A percentile compares a stretch with the other conserved stretches of the same genome.
Conservation (phyloP, 164 flowering plant genomes). For the Tetracentron sinense region DNA sequence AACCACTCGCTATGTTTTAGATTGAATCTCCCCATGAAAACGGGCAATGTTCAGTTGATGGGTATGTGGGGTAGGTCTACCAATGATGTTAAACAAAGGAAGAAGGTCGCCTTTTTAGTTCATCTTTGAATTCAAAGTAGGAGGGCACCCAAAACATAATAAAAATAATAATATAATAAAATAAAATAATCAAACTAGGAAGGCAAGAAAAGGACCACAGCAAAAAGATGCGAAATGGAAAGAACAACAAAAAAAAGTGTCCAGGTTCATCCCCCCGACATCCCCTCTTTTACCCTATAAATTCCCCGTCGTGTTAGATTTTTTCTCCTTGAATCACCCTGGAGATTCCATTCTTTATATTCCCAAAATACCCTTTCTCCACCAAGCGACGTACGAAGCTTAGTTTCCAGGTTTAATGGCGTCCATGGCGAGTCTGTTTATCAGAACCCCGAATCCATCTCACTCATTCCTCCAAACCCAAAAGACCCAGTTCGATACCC, state of each 20-base stretch:
- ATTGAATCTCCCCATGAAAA: no score
- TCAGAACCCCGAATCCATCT: conserved; percentile 17
- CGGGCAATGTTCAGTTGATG: no score
- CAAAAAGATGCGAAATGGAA: no score
- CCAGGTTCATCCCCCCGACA: conserved; percentile 23
- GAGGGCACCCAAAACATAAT: no score
- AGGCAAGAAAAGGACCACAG: no score
- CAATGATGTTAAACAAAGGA: no score
- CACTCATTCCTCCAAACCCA: conserved; percentile 14
- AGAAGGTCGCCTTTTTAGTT: no score
- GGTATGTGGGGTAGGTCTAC: no score
- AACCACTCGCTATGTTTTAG: no score
- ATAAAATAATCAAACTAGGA: no score
- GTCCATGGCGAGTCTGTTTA: conserved; percentile 37
- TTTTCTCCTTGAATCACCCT: neutral
- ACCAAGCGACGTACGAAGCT: neutral
- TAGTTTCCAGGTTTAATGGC: conserved; percentile 30
- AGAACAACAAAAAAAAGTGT: conserved; percentile 2
- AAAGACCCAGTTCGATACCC: conserved; percentile 25
- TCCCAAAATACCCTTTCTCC: conserved; percentile 10
- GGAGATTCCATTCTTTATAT: neutral
- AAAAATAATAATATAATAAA: no score
- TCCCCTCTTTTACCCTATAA: neutral
- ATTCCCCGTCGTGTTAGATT: neutral
- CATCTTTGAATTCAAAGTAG: no score